A percentile compares a stretch with the other conserved stretches of the same genome.
phyloP scores from a whole-genome alignment of 2,329 filamentous ascomycete species.

The Bertia moriformis region DNA sequence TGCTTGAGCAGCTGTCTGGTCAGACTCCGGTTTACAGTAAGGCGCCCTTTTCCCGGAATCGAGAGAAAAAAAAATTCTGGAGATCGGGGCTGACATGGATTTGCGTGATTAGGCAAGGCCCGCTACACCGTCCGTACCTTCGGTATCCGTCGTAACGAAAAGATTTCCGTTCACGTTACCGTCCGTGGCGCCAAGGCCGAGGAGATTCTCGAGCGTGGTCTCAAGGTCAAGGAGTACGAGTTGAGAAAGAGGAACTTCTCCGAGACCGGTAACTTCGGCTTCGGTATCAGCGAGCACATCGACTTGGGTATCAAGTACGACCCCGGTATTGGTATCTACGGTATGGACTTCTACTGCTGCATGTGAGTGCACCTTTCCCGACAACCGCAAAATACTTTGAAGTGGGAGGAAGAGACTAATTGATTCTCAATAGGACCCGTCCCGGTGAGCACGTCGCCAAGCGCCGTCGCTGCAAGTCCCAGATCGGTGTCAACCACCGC shows the following conservation, averaged over 20 bases:
- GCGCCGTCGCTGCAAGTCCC: slow-evolving; percentile 78
- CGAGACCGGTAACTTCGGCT: slow-evolving; percentile 98
- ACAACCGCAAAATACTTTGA: neutral
- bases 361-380: slow-evolving; percentile 45
- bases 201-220: slow-evolving; percentile 99
- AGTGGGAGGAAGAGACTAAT: neutral
- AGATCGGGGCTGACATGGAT: neutral
- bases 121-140: slow-evolving; percentile 99
- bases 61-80: slow-evolving; percentile 4
- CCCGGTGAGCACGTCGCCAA: slow-evolving; percentile 95
- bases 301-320: slow-evolving; percentile 99
- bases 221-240: slow-evolving; percentile 99
- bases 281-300: slow-evolving; percentile 99
- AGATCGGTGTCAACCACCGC: slow-evolving; percentile 74
- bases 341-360: slow-evolving; percentile 99
- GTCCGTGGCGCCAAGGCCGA: slow-evolving; percentile 97
- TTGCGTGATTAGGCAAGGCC: slow-evolving; percentile 66
- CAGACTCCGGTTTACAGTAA: slow-evolving; percentile 99
- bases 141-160: slow-evolving; percentile 99
- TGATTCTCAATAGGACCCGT: slow-evolving; percentile 69
- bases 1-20: slow-evolving; percentile 98
- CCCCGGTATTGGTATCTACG: slow-evolving; percentile 94
- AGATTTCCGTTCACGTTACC: slow-evolving; percentile 98
- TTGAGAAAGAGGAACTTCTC: slow-evolving; percentile 99
- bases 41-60: slow-evolving; percentile 10